Conservation (phyloP, 2,329 filamentous ascomycete genomes). For the Metarhizium guizhouense region DNA sequence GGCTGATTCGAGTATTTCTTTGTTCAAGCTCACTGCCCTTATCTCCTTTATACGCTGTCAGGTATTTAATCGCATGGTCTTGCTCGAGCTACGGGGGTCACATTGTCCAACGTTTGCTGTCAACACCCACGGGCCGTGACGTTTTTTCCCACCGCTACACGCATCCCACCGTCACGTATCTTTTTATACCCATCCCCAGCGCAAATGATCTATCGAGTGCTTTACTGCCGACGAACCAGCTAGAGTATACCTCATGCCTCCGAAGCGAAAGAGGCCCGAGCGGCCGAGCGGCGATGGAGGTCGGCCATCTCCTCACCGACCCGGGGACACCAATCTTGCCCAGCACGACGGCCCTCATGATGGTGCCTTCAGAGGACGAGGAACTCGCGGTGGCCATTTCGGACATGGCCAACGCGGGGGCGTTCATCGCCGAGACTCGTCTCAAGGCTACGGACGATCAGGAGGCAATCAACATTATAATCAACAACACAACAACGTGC, state of each 20-base stretch:
- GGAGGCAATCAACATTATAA: constrained; percentile 13
- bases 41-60: neutral
- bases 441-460: constrained; percentile 25
- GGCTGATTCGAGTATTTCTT: neutral
- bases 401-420: constrained; percentile 30
- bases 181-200: constrained; percentile 1
- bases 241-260: constrained; percentile 37
- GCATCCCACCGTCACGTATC: neutral
- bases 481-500: constrained; percentile 9
- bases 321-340: constrained; percentile 43
- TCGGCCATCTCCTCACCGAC: constrained; percentile 54
- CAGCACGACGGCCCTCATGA: constrained; percentile 48
- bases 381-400: constrained; percentile 31
- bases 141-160: neutral
- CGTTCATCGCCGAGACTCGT: constrained; percentile 43
- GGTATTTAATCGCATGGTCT: neutral
- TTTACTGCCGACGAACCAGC: constrained; percentile 2
- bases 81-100: neutral
- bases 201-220: constrained; percentile 19
- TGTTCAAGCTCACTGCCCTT: neutral
- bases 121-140: neutral
- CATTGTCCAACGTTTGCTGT: neutral
- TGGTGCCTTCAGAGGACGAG: constrained; percentile 36
- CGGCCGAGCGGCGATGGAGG: constrained; percentile 38
- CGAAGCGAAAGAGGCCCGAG: constrained; percentile 51